phyloP scores from a whole-genome alignment of 1,139 yeast genomes.

The Pneumocystis canis region DNA sequence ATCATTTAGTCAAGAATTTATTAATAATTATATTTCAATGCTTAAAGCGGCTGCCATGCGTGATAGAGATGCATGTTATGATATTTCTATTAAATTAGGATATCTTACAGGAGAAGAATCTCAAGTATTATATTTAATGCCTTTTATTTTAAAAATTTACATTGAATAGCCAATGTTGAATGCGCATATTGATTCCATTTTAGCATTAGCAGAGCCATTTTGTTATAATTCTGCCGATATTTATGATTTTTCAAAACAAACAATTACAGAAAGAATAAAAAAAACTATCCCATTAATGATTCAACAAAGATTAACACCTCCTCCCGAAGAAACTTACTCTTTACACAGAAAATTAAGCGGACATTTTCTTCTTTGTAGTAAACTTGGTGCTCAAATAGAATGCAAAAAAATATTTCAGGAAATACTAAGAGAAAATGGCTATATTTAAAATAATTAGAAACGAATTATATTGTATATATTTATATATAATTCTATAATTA shows the following conservation, averaged over 20 bases:
- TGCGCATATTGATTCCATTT: slow-evolving; percentile 82
- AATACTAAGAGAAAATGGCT: slow-evolving; percentile 32
- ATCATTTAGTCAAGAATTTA: slow-evolving; percentile 54
- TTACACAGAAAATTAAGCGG: slow-evolving; percentile 91
- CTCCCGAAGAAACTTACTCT: slow-evolving; percentile 95
- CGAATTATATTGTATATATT: not conserved
- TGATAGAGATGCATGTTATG: slow-evolving; percentile 51
- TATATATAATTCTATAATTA: too few relatives aligned
- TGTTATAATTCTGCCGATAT: slow-evolving; percentile 31
- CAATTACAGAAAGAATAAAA: slow-evolving; percentile 84
- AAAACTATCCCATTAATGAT: slow-evolving; percentile 78
- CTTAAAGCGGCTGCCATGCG: slow-evolving; percentile 62
- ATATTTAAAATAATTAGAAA: not conserved
- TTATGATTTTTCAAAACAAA: slow-evolving; percentile 68
- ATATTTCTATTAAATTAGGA: slow-evolving; percentile 60
- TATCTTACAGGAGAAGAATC: slow-evolving; percentile 86
- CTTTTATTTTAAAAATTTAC: not conserved
- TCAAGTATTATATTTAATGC: not conserved
- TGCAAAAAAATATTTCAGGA: slow-evolving; percentile 66
- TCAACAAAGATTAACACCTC: slow-evolving; percentile 83
- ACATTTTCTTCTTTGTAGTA: slow-evolving; percentile 77
- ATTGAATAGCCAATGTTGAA: slow-evolving; percentile 52
- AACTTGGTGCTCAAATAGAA: slow-evolving; percentile 69
- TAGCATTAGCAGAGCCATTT: slow-evolving; percentile 89
- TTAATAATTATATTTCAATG: slow-evolving; percentile 51